Evolutionary conservation across 106 monocot species (phyloP).

Genomic region (Alisma plantagoaquatica): DNA sequence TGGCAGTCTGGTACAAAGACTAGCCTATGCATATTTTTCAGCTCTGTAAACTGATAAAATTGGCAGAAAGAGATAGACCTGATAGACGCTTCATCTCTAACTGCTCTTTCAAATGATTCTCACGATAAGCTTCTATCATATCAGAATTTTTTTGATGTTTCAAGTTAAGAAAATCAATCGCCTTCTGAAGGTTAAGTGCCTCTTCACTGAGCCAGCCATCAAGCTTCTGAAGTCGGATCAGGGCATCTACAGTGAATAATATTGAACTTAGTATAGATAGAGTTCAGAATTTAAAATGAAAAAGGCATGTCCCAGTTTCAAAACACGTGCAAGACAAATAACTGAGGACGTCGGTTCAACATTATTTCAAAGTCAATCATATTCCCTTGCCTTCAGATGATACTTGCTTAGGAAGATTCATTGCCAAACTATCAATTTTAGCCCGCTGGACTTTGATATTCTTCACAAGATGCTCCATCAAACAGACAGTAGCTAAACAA

Average conservation of each 20-base stretch:
- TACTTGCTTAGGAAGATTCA: constrained; percentile 28
- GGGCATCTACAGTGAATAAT: constrained; percentile 33
- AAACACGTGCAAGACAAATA: background rate
- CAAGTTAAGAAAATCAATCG: constrained; percentile 46
- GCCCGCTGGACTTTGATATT: constrained; percentile 37
- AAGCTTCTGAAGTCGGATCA: constrained; percentile 51
- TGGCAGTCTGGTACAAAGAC: no score
- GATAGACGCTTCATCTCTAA: constrained; percentile 70
- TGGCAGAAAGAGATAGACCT: constrained; percentile 30
- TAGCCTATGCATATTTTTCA: no score
- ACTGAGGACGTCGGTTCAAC: background rate
- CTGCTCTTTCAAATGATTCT: constrained; percentile 39
- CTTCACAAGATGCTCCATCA: constrained; percentile 64
- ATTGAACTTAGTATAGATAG: constrained; percentile 7
- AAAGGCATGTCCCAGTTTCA: background rate
- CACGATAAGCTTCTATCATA: constrained; percentile 44
- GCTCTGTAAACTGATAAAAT: background rate
- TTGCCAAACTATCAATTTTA: constrained; percentile 52
- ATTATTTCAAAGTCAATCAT: background rate
- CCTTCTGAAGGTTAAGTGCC: constrained; percentile 35
- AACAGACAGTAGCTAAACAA: constrained; percentile 42
- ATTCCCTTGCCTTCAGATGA: constrained; percentile 59
- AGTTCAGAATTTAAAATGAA: background rate
- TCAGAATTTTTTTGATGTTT: constrained; percentile 55
- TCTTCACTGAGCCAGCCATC: constrained; percentile 52